Percentiles rank a stretch among this genome's conserved stretches.
phyloP scores from a whole-genome alignment of 2,329 filamentous ascomycete species.

The Trichophyton rubrum region DNA sequence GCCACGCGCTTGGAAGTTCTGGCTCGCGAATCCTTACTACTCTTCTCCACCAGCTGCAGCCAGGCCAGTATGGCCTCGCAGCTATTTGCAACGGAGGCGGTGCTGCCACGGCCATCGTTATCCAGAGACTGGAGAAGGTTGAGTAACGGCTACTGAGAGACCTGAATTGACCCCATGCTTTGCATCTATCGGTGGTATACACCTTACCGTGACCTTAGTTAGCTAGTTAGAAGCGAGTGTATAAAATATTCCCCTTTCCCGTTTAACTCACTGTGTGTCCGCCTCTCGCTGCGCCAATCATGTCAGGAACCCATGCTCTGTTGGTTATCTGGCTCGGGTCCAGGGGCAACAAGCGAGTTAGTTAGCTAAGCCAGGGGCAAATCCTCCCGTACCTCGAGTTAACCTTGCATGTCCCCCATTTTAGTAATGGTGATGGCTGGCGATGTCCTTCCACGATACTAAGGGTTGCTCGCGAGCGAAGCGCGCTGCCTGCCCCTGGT shows the following conservation, averaged over 20 bases:
- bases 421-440: too few species aligned
- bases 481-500: neutral
- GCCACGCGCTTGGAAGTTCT: conserved; percentile 86
- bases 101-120: conserved; percentile 78
- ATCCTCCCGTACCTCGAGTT: too few species aligned
- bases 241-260: neutral
- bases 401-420: too few species aligned
- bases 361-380: too few species aligned
- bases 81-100: conserved; percentile 97
- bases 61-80: conserved; percentile 85
- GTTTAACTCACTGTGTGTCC: neutral
- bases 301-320: neutral
- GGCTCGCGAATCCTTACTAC: conserved; percentile 84
- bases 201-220: neutral
- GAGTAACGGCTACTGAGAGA: conserved; percentile 18
- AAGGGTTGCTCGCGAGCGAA: neutral
- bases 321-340: neutral
- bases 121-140: conserved; percentile 59
- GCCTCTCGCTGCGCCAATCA: too few species aligned
- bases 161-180: neutral
- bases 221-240: neutral
- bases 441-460: too few species aligned
- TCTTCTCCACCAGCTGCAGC: conserved; percentile 77
- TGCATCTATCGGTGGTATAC: neutral
- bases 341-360: neutral